Percentiles rank a stretch among this genome's conserved stretches.
Conservation (phyloP, 129 eudicot genomes). For the Lactuca sativa region DNA sequence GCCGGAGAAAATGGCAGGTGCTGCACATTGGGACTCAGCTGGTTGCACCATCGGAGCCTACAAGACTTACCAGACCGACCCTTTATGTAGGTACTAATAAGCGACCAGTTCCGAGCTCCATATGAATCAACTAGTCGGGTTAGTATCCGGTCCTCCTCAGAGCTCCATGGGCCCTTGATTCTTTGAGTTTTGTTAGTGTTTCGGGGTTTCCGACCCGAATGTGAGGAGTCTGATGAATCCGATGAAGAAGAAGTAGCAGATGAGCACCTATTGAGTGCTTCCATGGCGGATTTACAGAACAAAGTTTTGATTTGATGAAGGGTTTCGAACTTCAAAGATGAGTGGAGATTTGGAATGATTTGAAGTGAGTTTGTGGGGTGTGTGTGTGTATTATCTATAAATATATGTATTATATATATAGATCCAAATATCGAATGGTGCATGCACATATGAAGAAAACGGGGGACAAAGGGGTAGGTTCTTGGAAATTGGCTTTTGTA, state of each 20-base stretch:
- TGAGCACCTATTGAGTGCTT: constrained; percentile 42
- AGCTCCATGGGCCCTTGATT: constrained; percentile 87
- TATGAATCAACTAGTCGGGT: constrained; percentile 60
- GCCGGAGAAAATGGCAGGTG: constrained; percentile 69
- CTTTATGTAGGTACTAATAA: constrained; percentile 66
- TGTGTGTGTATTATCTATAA: background rate
- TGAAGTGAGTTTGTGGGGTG: constrained; percentile 21
- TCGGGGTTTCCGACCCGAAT: constrained; percentile 26
- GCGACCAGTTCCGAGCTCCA: constrained; percentile 78
- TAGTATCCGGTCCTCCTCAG: constrained; percentile 71
- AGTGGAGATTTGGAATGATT: background rate
- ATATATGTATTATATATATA: background rate
- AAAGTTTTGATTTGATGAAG: background rate
- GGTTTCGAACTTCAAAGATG: background rate
- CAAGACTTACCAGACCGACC: constrained; percentile 87
- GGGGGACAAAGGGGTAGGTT: constrained; percentile 39
- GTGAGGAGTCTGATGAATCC: constrained; percentile 47
- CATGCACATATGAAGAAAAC: constrained; percentile 39
- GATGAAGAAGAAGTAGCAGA: constrained; percentile 48
- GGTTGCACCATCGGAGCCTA: constrained; percentile 87
- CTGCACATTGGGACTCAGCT: constrained; percentile 69
- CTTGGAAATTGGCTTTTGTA: constrained; percentile 45
- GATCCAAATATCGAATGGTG: constrained; percentile 18
- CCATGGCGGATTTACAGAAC: constrained; percentile 33
- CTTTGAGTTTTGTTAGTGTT: constrained; percentile 30